These are phyloP conservation scores for Blastobotrys arbuscula DNA, from an alignment of 1,139 yeast species.

Conservation along the genomic window DNA sequence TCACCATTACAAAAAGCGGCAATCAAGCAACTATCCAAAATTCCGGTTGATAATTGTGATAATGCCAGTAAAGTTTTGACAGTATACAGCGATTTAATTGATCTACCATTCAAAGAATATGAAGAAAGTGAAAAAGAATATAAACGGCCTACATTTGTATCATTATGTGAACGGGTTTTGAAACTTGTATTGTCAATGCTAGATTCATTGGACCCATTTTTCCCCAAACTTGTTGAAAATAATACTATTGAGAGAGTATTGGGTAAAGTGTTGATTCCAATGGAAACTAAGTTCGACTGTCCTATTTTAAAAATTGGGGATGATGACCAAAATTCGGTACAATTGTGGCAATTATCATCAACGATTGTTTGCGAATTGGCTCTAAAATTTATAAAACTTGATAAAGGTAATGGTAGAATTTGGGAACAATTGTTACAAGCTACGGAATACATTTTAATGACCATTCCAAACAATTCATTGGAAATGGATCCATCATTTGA, in stretches of 20 bases:
- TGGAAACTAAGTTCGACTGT: conserved; percentile 25
- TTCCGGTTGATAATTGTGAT: conserved; percentile 16
- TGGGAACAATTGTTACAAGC: conserved; percentile 44
- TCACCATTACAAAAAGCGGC: conserved; percentile 33
- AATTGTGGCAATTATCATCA: conserved; percentile 33
- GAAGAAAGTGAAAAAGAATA: background rate
- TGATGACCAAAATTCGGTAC: conserved; percentile 15
- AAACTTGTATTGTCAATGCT: conserved; percentile 32
- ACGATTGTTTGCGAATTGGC: conserved; percentile 21
- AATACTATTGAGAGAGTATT: conserved; percentile 39
- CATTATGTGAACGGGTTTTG: conserved; percentile 52
- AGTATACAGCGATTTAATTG: conserved; percentile 21
- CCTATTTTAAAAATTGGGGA: conserved; percentile 16
- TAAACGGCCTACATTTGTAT: conserved; percentile 57
- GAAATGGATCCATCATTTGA: conserved; percentile 37
- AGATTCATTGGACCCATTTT: conserved; percentile 31
- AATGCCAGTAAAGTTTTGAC: conserved; percentile 19
- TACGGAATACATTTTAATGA: conserved; percentile 39
- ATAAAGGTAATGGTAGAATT: conserved; percentile 4
- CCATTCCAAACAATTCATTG: conserved; percentile 12
- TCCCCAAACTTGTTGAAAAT: conserved; percentile 25
- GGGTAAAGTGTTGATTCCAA: conserved; percentile 17
- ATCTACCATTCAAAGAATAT: conserved; percentile 22
- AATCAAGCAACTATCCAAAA: conserved; percentile 22
- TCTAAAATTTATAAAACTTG: conserved; percentile 20